Conservation (phyloP, 805 yeast species). For the Starmerella floricola region DNA sequence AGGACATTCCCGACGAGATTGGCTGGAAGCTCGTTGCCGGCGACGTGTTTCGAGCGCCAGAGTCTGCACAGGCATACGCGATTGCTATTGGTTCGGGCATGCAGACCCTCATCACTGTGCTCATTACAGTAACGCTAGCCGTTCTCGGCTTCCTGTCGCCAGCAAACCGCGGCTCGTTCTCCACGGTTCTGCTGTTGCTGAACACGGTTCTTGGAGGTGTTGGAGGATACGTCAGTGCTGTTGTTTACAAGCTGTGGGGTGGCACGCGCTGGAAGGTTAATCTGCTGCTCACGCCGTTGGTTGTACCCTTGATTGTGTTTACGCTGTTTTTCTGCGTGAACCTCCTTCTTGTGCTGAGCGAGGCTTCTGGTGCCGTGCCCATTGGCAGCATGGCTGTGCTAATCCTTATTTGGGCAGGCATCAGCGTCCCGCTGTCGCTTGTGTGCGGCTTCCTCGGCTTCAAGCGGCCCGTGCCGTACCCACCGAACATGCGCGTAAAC, state of each 20-base stretch:
- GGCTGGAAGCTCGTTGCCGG: constrained; percentile 97
- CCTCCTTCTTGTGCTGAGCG: constrained; percentile 62
- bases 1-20: constrained; percentile 75
- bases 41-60: constrained; percentile 83
- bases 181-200: constrained; percentile 77
- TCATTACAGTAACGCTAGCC: constrained; percentile 67
- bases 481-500: constrained; percentile 73
- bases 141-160: constrained; percentile 83
- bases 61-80: constrained; percentile 55
- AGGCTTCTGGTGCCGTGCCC: constrained; percentile 92
- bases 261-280: constrained; percentile 87
- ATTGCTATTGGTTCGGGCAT: constrained; percentile 78
- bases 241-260: constrained; percentile 74
- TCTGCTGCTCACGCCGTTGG: constrained; percentile 64
- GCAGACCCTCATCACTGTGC: constrained; percentile 68
- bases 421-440: constrained; percentile 74
- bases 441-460: constrained; percentile 73
- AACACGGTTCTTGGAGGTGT: constrained; percentile 70
- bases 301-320: constrained; percentile 76
- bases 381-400: constrained; percentile 77
- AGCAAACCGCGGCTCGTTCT: constrained; percentile 83
- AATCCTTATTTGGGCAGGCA: constrained; percentile 67
- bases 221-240: constrained; percentile 81
- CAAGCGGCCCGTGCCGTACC: constrained; percentile 42
- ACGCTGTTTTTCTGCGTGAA: constrained; percentile 55